Base-by-base conservation (phyloP, 345 rosid genomes). In the Capsella bursapastoris region DNA sequence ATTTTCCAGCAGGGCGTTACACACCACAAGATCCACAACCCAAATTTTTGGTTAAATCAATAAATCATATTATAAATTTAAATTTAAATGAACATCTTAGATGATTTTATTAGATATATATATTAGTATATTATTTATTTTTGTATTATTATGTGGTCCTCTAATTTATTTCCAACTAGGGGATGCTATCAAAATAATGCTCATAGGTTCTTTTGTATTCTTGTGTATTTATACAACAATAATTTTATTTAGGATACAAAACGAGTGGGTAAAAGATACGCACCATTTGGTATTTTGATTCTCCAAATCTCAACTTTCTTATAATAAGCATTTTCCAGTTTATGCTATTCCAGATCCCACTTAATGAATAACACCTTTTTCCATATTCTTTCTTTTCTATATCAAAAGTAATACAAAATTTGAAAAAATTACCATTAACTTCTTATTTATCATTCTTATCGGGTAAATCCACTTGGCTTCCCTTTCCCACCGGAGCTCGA, bases 281-380 rank as follows among this genome's bases (percentile, higher is more conserved):
- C 73, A 41, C 55, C 35, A 67, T 41, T 67, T 75, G 37, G 62
- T 68, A 14, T 75, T 68, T 60, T 68, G 79, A 75, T 75, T 68
- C 79, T 45, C 48, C 57, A 68, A 75, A 68, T 75, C 79, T 68
- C 69, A 51, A 59, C 68, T 75, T 75, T 60, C 73, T 59, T 61
- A n/a, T 38, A 68, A 75, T 67, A 49, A 60, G 73, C 55, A 67
- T 74, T 58, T 75, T 57, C 45, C n/a, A 28, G 51, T 56, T 56
- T 74, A 74, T 57, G 78, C 72, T 57, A 66, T 22, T 1, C 25
- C 25, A 22, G 25, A 22, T 74, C 50, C 45, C 78, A 74, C 72
- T 64, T 64, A 64, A 15, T 73, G 15, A 28, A 68, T 68, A 68
- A 55, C 51, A 38, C 51, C 5, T 34, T 35, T 37, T 35, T 50